Percentiles rank a stretch among this genome's conserved stretches.
phyloP scores from a whole-genome alignment of 768 basidiomycete genomes.

The Serendipita sp. region DNA sequence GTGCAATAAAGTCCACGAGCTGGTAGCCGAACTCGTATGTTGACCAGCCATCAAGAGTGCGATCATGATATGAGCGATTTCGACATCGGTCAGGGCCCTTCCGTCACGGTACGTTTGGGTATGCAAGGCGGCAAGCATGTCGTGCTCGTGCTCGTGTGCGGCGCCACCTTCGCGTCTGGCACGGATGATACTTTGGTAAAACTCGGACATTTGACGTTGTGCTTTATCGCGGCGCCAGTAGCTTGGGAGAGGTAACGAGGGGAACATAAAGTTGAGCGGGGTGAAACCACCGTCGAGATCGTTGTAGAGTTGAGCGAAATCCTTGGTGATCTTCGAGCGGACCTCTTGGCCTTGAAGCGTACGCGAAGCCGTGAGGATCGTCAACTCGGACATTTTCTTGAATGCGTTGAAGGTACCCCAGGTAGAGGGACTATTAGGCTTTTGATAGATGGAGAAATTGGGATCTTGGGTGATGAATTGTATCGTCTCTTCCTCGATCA shows the following conservation, averaged over 20 bases:
- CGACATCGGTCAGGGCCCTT: constrained; percentile 58
- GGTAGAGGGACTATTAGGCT: constrained; percentile 46
- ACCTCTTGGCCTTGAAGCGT: constrained; percentile 92
- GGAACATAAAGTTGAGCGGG: constrained; percentile 89
- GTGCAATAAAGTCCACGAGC: constrained; percentile 81
- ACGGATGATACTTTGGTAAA: constrained; percentile 75
- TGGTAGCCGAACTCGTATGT: constrained; percentile 88
- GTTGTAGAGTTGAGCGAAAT: constrained; percentile 68
- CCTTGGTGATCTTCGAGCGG: constrained; percentile 56
- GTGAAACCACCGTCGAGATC: constrained; percentile 95
- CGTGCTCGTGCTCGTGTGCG: constrained; percentile 37
- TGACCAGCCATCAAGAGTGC: constrained; percentile 99
- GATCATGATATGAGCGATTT: constrained; percentile 97
- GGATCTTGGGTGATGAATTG: constrained; percentile 53
- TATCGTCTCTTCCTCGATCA: constrained; percentile 39
- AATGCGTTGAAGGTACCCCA: constrained; percentile 69
- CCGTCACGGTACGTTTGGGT: constrained; percentile 76
- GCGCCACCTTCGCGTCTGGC: constrained; percentile 13
- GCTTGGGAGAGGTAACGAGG: constrained; percentile 77
- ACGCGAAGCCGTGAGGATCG: constrained; percentile 83
- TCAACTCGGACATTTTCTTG: constrained; percentile 67
- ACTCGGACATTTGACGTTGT: constrained; percentile 83
- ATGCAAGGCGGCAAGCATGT: constrained; percentile 84
- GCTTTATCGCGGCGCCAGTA: constrained; percentile 81
- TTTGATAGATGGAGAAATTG: constrained; percentile 34